phyloP scores from a whole-genome alignment of 2,329 filamentous ascomycete genomes.

The Trichoderma simmonsii region DNA sequence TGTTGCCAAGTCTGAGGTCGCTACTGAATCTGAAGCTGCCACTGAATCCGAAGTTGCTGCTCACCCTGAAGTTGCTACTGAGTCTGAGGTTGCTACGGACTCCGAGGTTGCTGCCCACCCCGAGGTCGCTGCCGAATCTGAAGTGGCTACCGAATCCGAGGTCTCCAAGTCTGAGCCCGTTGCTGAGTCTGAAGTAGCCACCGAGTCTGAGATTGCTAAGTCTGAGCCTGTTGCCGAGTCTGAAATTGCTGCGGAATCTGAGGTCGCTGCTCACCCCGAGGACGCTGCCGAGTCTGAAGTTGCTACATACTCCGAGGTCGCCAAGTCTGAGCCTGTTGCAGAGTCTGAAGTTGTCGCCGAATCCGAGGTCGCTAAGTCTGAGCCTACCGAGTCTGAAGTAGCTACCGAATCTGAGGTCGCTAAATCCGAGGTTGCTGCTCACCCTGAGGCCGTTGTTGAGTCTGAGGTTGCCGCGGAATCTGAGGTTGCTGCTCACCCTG shows the following conservation, averaged over 20 bases:
- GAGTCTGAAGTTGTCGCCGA: conserved; percentile 12
- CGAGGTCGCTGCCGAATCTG: background rate
- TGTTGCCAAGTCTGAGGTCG: background rate
- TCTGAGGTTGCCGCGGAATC: conserved; percentile 18
- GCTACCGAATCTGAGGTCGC: background rate
- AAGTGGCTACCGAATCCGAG: background rate
- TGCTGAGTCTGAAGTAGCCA: conserved; percentile 21
- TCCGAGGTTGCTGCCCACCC: background rate
- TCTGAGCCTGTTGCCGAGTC: background rate
- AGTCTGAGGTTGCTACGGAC: background rate
- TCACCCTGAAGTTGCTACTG: background rate
- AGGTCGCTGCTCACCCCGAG: background rate
- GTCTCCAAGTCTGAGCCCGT: conserved; percentile 19
- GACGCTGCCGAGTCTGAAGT: background rate
- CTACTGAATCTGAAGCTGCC: background rate
- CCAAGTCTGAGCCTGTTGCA: background rate
- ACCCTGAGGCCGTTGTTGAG: conserved; percentile 17
- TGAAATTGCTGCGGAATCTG: background rate
- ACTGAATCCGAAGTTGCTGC: background rate
- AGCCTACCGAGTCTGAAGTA: conserved; percentile 22
- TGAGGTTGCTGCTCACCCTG: background rate
- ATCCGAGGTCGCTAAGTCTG: conserved; percentile 3
- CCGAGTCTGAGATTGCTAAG: conserved; percentile 11
- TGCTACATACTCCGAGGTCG: background rate
- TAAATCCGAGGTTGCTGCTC: conserved; percentile 21